Evolutionary conservation across 148 eudicot genomes (phyloP), one percentile per base, ranked within the genome.

Genomic region (Fagopyrum tataricum): DNA sequence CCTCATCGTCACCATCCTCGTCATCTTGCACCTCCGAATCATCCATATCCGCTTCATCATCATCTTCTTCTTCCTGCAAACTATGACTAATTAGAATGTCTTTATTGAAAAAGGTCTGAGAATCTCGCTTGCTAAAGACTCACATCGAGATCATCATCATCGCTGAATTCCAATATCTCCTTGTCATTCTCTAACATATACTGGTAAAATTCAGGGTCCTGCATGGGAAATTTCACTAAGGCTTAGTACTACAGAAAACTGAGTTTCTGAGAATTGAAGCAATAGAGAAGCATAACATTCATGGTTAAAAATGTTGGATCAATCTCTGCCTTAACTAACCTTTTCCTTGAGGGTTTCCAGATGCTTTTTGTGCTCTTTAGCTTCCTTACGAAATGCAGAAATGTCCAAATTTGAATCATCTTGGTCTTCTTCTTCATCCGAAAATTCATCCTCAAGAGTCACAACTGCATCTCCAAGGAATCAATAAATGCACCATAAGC

Each of bases 141-240:
- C 81, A 90, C 98, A 76, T 89, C 91, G n/a, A 80, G 64, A 18
- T 82, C 96, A 14, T 90, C 96, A n/a, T 90, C 96, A 26, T 85
- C 97, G 62, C 86, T 78, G 79, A 96, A 96, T 9, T 88, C 91
- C 64, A 96, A 73, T 46, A 96, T 94, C 79, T 86, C 94, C 76
- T 86, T 82, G 74, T 96, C 97, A 73, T 87, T 91, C 76, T 92
- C 91, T 80, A 90, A 77, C 83, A 96, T 74, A 76, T 82, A 96
- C 78, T 90, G 81, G 72, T 85, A 92, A 74, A 92, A 96, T 82
- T 92, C 99, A 0, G 96, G 99, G 76, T 92, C 92, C 99, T 92
- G 88, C 81, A 81, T 69, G 21, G 14, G 10, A 59, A 18, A 31
- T 21, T 23, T 70, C 51, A 21, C 18, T 2, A 44, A 37, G 39